Base-by-base conservation (phyloP, 371 early-diverging fungal species). In the Apophysomyces trapeziformis region DNA sequence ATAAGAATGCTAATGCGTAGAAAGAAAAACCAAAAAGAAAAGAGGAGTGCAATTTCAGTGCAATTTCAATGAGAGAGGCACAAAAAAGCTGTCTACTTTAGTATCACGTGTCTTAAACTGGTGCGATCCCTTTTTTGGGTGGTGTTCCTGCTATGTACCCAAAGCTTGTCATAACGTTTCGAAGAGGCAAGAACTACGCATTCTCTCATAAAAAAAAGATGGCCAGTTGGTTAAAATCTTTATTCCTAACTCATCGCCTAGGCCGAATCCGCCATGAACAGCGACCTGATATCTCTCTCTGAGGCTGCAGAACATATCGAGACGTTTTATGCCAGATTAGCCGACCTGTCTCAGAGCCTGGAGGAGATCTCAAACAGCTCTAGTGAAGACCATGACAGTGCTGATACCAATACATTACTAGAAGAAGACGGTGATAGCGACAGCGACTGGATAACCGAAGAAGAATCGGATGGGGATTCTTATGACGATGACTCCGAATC, bases 141-240 rank as follows among this genome's bases (percentile, higher is more conserved):
- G 32, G 32, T 26, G 32, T 26, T 26, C 32, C 65, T 59, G 3
- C 14, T 37, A 26, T 65, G 65, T 50, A 32, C 7, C 6, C 13
- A 11, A n/a, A 58, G 60, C n/a, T 16, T 43, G 16, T 65, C 59
- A 9, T 46, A 57, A 47, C 47, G 58, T 32, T n/a, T 65, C 68
- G 38, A 64, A 67, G 18, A 61, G 54, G 26, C 47, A 16, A 64
- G 37, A 50, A 32, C 5, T 9, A 21, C n/a, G 11, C 4, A 16
- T 16, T 18, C 9, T 50, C 5, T 50, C 16, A 26, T 0, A 3
- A 41, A 41, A 41, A 13, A 13, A 41, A 41, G 41, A 41, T 41
- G 13, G 5, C 11, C 41, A 26, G 2, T 26, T 1, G 2, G 41
- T 41, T 41, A 13, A 11, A 8, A 41, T 41, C 1, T 41, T 41